Evolutionary conservation across 805 yeast species (phyloP).

Genomic region (Kregervanrija fluxuum): DNA sequence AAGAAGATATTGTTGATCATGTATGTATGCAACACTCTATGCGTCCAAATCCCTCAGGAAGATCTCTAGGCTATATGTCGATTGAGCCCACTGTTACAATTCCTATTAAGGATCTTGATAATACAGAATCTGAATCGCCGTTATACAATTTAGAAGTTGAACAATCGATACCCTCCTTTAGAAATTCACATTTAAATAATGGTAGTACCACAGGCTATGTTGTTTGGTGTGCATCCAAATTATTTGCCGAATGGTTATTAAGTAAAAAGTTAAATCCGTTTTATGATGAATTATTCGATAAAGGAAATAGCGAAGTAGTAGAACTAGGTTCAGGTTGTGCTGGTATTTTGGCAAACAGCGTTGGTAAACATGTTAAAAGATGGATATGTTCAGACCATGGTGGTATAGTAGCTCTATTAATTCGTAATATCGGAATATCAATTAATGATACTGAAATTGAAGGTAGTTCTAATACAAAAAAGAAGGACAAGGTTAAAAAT

Average conservation of each 20-base stretch:
- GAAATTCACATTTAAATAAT: constrained; percentile 25
- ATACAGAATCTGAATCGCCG: neutral
- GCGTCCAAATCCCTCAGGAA: neutral
- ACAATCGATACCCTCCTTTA: constrained; percentile 28
- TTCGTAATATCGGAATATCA: constrained; percentile 31
- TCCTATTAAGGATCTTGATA: neutral
- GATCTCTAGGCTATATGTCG: neutral
- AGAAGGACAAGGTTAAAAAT: neutral
- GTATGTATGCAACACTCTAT: neutral
- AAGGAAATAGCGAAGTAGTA: constrained; percentile 26
- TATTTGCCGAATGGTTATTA: constrained; percentile 49
- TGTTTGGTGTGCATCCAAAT: constrained; percentile 48
- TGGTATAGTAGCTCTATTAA: constrained; percentile 43
- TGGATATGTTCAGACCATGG: constrained; percentile 56
- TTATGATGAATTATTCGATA: constrained; percentile 9
- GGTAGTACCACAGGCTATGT: constrained; percentile 56
- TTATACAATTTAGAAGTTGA: constrained; percentile 9
- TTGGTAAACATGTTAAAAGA: constrained; percentile 28
- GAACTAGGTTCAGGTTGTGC: constrained; percentile 62
- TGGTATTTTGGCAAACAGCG: constrained; percentile 39
- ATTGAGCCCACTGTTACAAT: neutral
- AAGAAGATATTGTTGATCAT: neutral
- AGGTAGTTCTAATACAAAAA: constrained; percentile 25
- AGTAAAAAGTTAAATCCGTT: constrained; percentile 25
- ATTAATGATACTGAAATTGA: too few species aligned